These are phyloP conservation scores for Lactarius pseudohatsudake DNA, from an alignment of 768 basidiomycete species.

Conservation along the genomic window DNA sequence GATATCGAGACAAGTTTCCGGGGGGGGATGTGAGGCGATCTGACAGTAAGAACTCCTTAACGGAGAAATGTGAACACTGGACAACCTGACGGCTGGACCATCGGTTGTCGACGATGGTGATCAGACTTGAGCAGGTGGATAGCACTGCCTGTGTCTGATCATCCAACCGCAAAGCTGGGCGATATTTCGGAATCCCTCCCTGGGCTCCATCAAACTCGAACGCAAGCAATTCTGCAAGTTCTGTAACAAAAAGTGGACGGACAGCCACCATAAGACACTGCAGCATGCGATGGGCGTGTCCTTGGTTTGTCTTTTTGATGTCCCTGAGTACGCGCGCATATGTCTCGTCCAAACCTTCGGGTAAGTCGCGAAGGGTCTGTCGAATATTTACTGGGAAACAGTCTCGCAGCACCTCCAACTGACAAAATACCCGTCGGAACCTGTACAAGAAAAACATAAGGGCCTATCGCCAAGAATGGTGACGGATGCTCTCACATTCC, in stretches of 20 bases:
- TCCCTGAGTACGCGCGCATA: not conserved
- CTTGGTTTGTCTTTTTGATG: not conserved
- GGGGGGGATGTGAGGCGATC: too few relatives aligned
- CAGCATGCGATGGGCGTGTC: not conserved
- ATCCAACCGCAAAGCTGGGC: not conserved
- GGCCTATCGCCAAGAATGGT: not conserved
- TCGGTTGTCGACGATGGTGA: not conserved
- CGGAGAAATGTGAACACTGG: too few relatives aligned
- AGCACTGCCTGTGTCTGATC: not conserved
- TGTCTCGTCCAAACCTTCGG: not conserved
- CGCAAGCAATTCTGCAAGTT: too few relatives aligned
- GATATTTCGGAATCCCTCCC: too few relatives aligned
- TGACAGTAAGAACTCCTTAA: too few relatives aligned
- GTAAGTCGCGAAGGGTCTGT: not conserved
- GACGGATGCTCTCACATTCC: not conserved
- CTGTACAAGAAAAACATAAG: not conserved
- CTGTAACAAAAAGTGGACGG: too few relatives aligned
- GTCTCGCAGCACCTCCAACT: not conserved
- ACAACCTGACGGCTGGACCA: too few relatives aligned
- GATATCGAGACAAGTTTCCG: too few relatives aligned
- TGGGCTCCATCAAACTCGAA: too few relatives aligned
- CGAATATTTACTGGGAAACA: not conserved
- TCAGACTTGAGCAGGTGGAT: too few relatives aligned
- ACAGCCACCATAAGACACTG: too few relatives aligned
- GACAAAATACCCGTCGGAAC: conserved; percentile 2